Evolutionary conservation across 306 rosid species (phyloP).

Genomic region (Gleditsia sinensis): DNA sequence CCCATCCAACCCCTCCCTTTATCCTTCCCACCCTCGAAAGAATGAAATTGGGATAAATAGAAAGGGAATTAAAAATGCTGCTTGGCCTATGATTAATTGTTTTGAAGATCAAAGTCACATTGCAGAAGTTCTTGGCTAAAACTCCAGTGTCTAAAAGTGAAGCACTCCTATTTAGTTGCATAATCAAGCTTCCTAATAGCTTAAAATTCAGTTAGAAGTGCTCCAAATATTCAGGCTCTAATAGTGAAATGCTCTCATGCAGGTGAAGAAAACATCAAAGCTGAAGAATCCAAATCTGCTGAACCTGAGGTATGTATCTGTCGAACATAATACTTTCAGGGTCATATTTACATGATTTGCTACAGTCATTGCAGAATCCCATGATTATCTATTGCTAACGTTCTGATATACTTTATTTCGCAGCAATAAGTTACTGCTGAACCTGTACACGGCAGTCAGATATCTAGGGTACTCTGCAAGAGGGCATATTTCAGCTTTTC

Average conservation of each 20-base stretch:
- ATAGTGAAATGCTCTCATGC: conserved; percentile 30
- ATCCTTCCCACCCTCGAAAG: background rate
- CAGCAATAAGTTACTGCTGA: conserved; percentile 47
- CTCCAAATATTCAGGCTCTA: background rate
- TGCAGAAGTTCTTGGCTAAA: background rate
- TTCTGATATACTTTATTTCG: conserved; percentile 15
- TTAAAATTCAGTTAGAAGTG: background rate
- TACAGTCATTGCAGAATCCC: background rate
- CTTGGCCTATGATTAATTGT: background rate
- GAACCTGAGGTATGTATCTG: conserved; percentile 66
- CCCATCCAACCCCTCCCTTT: background rate
- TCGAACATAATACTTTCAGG: too few relatives aligned
- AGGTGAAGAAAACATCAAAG: conserved; percentile 83
- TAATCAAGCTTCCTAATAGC: background rate
- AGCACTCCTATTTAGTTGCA: background rate
- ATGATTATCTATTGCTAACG: background rate
- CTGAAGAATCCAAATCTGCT: conserved; percentile 66
- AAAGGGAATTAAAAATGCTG: too few relatives aligned
- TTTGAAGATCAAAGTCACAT: background rate
- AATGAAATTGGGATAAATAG: too few relatives aligned
- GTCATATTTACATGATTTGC: conserved; percentile 17
- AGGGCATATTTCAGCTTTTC: conserved; percentile 37
- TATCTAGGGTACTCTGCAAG: conserved; percentile 32
- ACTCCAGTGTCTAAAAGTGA: background rate
- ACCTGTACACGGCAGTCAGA: conserved; percentile 31